These are phyloP conservation scores for Suillus plorans DNA, from an alignment of 768 basidiomycete species.

Conservation along the genomic window DNA sequence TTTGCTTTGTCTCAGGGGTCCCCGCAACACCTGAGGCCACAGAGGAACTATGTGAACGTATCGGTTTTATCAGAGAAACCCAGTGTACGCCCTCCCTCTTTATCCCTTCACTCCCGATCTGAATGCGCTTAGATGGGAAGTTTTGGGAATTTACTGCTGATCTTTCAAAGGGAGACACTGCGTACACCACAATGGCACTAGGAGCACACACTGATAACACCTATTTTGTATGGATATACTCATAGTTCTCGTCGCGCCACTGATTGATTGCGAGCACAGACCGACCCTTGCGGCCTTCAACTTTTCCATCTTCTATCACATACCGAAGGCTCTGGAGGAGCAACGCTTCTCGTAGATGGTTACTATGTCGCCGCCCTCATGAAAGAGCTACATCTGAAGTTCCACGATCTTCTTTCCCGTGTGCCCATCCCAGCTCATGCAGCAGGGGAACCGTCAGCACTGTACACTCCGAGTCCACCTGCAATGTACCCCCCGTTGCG, in stretches of 20 bases:
- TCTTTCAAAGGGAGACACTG: slow-evolving; percentile 87
- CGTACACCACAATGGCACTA: slow-evolving; percentile 87
- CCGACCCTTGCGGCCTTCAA: slow-evolving; percentile 93
- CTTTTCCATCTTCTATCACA: slow-evolving; percentile 92
- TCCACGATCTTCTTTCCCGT: slow-evolving; percentile 66
- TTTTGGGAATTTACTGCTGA: slow-evolving; percentile 98
- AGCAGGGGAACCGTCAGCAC: slow-evolving; percentile 65
- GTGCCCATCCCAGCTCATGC: slow-evolving; percentile 82
- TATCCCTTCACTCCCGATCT: slow-evolving; percentile 3
- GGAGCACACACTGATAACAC: slow-evolving; percentile 82
- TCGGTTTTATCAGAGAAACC: slow-evolving; percentile 89
- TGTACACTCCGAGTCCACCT: slow-evolving; percentile 59
- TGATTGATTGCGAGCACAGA: slow-evolving; percentile 42
- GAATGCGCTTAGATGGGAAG: slow-evolving; percentile 74
- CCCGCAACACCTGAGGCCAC: slow-evolving; percentile 83
- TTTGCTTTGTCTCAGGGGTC: slow-evolving; percentile 83
- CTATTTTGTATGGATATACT: slow-evolving; percentile 38
- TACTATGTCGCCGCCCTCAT: slow-evolving; percentile 88
- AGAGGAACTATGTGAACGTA: slow-evolving; percentile 69
- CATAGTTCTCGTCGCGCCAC: slow-evolving; percentile 6
- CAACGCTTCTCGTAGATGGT: slow-evolving; percentile 92
- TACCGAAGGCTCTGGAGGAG: slow-evolving; percentile 78
- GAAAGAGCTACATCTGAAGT: slow-evolving; percentile 65
- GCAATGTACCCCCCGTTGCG: slow-evolving; percentile 70
- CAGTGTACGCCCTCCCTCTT: slow-evolving; percentile 44